phyloP scores from a whole-genome alignment of 495 filamentous ascomycete species.

The Neurospora sublineolata region DNA sequence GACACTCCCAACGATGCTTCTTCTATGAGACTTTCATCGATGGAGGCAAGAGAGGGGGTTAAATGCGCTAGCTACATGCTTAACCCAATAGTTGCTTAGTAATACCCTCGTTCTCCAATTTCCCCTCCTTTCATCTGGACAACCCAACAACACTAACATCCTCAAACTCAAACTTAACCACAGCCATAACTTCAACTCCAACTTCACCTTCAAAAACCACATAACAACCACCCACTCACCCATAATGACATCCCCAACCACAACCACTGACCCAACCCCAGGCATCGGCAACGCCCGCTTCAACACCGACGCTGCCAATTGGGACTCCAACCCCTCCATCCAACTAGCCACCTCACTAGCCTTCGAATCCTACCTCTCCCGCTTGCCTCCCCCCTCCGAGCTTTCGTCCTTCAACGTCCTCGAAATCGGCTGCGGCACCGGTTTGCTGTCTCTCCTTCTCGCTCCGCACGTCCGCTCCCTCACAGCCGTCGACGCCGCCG shows the following conservation, averaged over 20 bases:
- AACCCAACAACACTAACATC: not conserved
- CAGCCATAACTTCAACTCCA: not conserved
- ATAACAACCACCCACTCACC: not conserved
- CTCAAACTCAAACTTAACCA: not conserved
- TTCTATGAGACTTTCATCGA: not conserved
- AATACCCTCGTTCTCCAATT: not conserved
- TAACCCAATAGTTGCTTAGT: not conserved
- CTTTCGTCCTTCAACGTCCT: constrained; percentile 29
- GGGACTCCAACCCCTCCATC: constrained; percentile 30
- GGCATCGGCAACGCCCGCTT: constrained; percentile 18
- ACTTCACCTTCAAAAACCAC: not conserved
- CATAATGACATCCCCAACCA: not conserved
- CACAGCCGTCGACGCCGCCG: constrained; percentile 38
- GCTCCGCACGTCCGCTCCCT: constrained; percentile 30
- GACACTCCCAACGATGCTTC: not conserved
- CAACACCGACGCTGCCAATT: constrained; percentile 28
- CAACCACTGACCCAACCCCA: not conserved
- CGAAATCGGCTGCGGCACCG: constrained; percentile 48
- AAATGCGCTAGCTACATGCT: not conserved
- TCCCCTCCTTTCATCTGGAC: not conserved
- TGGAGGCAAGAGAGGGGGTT: not conserved
- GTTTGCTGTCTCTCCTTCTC: constrained; percentile 38
- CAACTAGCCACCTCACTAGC: constrained; percentile 21
- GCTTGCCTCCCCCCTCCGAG: constrained; percentile 4
- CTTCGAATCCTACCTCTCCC: constrained; percentile 19